phyloP scores from a whole-genome alignment of 2,329 filamentous ascomycete species.

The Penicillium janthinellum region DNA sequence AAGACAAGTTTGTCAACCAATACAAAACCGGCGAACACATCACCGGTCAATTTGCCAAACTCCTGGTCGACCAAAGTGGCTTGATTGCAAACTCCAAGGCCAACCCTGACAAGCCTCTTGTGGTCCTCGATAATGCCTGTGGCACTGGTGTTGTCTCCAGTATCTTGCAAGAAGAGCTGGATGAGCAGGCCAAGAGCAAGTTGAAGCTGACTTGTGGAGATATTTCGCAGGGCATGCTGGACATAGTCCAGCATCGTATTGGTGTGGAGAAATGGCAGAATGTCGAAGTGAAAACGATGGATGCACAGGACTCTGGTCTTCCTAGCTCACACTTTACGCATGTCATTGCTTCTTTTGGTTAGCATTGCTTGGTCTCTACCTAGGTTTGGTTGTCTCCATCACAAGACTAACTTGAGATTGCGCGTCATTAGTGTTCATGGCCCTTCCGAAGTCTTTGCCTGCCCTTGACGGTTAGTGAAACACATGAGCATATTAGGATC shows the following conservation, averaged over 20 bases:
- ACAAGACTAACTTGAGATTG: not conserved
- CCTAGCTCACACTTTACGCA: constrained; percentile 47
- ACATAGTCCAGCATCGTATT: constrained; percentile 44
- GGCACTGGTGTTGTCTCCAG: constrained; percentile 55
- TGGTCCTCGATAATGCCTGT: constrained; percentile 57
- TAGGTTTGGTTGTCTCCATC: not conserved
- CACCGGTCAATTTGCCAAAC: constrained; percentile 33
- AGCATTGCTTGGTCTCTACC: not conserved
- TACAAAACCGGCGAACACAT: constrained; percentile 36
- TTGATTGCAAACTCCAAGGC: constrained; percentile 20
- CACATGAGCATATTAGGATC: not conserved
- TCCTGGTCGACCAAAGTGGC: constrained; percentile 34
- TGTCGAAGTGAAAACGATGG: constrained; percentile 46
- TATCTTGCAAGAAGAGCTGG: constrained; percentile 46
- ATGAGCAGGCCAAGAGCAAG: constrained; percentile 40
- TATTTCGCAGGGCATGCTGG: constrained; percentile 48
- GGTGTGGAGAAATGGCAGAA: constrained; percentile 51
- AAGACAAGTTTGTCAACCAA: constrained; percentile 24
- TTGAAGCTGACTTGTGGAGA: constrained; percentile 57
- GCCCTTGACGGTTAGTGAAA: constrained; percentile 39
- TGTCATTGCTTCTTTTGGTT: constrained; percentile 51
- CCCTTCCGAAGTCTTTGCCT: constrained; percentile 47
- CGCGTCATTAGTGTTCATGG: constrained; percentile 41
- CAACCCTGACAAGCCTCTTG: constrained; percentile 24
- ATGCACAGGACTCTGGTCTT: constrained; percentile 52